Percentiles rank a stretch among this genome's conserved stretches.
Evolutionary conservation across 164 flowering plant genomes (phyloP).

Genomic region (Saururus chinensis): DNA sequence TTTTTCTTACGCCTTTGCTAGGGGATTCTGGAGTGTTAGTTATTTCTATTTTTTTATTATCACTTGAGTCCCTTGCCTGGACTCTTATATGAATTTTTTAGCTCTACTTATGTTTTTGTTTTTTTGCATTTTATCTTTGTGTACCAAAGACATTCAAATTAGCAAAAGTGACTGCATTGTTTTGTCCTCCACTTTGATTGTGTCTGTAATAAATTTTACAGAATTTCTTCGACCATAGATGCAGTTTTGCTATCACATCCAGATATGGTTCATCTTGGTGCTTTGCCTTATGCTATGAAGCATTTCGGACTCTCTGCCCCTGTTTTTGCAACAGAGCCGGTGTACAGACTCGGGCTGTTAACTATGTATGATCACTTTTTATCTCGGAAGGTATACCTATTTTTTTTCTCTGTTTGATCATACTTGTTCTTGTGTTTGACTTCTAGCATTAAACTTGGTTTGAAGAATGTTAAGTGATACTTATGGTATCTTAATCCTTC

Average conservation of each 20-base stretch:
- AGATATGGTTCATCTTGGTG: conserved; percentile 92
- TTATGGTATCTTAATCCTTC: too few relatives aligned
- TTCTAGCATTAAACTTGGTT: neutral
- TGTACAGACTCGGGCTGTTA: conserved; percentile 72
- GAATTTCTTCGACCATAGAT: conserved; percentile 74
- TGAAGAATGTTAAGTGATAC: neutral
- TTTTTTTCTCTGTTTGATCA: neutral
- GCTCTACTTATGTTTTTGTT: neutral
- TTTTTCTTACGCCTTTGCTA: too few relatives aligned
- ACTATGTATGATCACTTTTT: conserved; percentile 92
- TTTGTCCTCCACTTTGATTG: neutral
- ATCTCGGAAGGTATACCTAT: conserved; percentile 55
- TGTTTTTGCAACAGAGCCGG: conserved; percentile 86
- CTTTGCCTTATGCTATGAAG: conserved; percentile 85
- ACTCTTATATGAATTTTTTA: too few relatives aligned
- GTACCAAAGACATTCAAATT: neutral
- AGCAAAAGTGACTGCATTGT: neutral
- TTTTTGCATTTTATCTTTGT: neutral
- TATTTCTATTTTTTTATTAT: too few relatives aligned
- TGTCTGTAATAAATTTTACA: conserved; percentile 14
- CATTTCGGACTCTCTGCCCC: conserved; percentile 82
- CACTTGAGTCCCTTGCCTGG: too few relatives aligned
- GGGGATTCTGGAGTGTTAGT: too few relatives aligned
- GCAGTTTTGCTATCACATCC: conserved; percentile 83
- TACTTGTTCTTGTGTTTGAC: neutral